Base-by-base conservation (phyloP, 768 basidiomycete genomes). In the Lactifluus hygrophoroides region DNA sequence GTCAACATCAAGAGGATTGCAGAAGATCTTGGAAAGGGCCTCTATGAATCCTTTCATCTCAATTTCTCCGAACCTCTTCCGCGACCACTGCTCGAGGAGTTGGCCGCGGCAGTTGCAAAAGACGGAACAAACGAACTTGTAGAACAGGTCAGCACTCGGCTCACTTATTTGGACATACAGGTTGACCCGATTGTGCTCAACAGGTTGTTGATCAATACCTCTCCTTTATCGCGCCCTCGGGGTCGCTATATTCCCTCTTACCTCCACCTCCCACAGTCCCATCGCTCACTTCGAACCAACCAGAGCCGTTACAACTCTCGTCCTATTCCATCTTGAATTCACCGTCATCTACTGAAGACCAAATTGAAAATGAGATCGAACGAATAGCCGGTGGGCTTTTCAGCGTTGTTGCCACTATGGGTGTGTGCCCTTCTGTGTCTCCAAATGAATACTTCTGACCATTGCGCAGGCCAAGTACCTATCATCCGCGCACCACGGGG, bases 201-300 rank as follows among this genome's bases (percentile, higher is more conserved):
- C 71, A 96, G 84, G 87, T 99, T 25, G 80, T 94, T 45, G 96
- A 99, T 69, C 96, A 99, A 72, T 95, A 97, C 69, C 80, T 99
- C 17, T 94, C 96, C 49, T 99, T 97, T 72, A 87, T 99, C 47
- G 81, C 90, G 1, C 96, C 96, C 28, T 93, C 94, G 3, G 83
- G 90, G 3, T 90, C 90, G 3, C 76, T 98, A 25, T 99, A 98
- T 74, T 96, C 94, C 32, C 79, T 98, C 17, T 71, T 96, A 9
- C 83, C 90, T 2, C 80, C 82, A 8, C 71, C 77, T 1, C 69
- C 77, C 10, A 70, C 76, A 16, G 63, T 75, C 30, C 49, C 71
- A 23, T 56, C 73, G 11, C 61, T 73, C 14, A 60, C 74, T 13
- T 66, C 76, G 28, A 68, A 72, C 9, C 70, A 73, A 25, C 65